Base-by-base conservation (phyloP, 2,329 filamentous ascomycete genomes). In the Trichoderma sp. region DNA sequence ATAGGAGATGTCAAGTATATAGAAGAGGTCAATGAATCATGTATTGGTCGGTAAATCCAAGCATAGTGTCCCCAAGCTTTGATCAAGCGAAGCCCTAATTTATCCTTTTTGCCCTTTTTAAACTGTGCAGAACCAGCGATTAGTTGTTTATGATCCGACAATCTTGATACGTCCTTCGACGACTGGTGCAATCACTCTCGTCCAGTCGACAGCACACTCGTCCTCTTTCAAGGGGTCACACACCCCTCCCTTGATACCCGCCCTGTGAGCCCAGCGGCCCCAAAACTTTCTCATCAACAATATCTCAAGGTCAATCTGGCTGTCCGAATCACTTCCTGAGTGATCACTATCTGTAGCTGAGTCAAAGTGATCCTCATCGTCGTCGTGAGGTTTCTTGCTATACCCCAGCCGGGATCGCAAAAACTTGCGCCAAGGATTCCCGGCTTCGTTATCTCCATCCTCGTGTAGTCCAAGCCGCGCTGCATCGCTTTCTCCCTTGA, bases 151-250 rank as follows among this genome's bases (percentile, higher is more conserved):
- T 34, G 68, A 70, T 32, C 69, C 73, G 3, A 84, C 74, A 76
- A 84, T 84, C 35, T 76, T 77, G 50, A 97, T 96, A 57, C 93
- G 86, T 1, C 92, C 92, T 76, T 97, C 93, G 9, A 94, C 70
- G 67, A 86, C 85, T 1, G 93, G 93, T 66, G 90, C 87, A 76
- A 97, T 94, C 2, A 92, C 90, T 70, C 86, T 87, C 9, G 92
- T 94, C 92, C 93, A 97, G 71, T 90, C 85, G 35, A 90, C 88
- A 60, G 88, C 85, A 53, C 82, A 82, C 69, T 89, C 88, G 0
- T 81, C 84, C 60, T 88, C 82, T 67, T 84, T 83, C 68, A 92
- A 84, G 17, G 85, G 83, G 68, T 86, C 85, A 48, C 81, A 84
- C 12, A 81, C 75, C 59, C 74, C 54, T 61, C 81, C 83, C 68